These are phyloP conservation scores for Cryphonectria parasitica DNA, from an alignment of 2,329 filamentous ascomycete genomes.

Conservation along the genomic window DNA sequence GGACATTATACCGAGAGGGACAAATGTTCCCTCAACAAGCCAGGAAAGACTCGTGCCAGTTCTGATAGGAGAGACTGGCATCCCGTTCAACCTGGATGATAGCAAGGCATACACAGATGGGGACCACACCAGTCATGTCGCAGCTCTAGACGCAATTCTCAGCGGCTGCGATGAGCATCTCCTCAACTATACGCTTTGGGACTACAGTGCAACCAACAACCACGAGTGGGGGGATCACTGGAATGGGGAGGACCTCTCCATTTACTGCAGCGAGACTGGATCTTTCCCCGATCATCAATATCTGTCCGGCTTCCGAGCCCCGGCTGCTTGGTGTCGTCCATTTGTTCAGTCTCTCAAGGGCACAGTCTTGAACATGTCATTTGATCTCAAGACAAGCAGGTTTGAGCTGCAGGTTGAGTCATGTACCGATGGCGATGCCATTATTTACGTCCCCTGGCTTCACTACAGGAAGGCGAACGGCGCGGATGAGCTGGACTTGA, in stretches of 20 bases:
- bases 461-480: constrained; percentile 11
- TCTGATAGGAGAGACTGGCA: constrained; percentile 34
- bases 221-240: constrained; percentile 35
- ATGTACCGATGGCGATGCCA: not conserved
- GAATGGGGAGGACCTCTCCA: constrained; percentile 36
- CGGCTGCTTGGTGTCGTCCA: constrained; percentile 33
- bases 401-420: constrained; percentile 9
- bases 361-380: not conserved
- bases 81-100: constrained; percentile 34
- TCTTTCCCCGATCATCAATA: constrained; percentile 30
- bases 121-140: constrained; percentile 33
- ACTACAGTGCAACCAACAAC: constrained; percentile 32
- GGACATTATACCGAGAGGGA: constrained; percentile 25
- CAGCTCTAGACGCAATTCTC: constrained; percentile 32
- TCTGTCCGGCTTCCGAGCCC: constrained; percentile 28
- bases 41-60: constrained; percentile 24
- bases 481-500: constrained; percentile 10
- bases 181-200: constrained; percentile 33
- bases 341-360: constrained; percentile 29
- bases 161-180: constrained; percentile 33
- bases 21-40: not conserved
- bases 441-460: constrained; percentile 14
- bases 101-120: constrained; percentile 31
- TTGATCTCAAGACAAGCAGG: constrained; percentile 13
- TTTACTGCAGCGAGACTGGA: constrained; percentile 32